Evolutionary conservation across 2,329 filamentous ascomycete species (phyloP).

Genomic region (Botrytis deweyae): DNA sequence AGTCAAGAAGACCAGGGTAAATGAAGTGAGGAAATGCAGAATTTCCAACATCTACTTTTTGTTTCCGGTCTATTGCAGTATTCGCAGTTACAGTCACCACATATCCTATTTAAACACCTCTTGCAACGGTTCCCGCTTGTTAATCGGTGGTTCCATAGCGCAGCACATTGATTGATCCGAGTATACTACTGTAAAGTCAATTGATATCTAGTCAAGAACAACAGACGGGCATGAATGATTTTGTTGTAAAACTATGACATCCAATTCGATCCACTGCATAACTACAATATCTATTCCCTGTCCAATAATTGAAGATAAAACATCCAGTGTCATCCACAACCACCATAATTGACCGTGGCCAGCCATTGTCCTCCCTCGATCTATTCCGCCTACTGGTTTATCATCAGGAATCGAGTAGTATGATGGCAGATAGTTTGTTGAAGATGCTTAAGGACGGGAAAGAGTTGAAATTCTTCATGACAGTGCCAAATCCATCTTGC

Average conservation of each 20-base stretch:
- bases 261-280: accelerated
- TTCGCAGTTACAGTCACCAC: neutral
- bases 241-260: neutral
- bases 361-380: accelerated
- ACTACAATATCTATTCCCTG: neutral
- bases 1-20: neutral
- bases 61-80: too few relatives aligned
- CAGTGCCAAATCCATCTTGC: neutral
- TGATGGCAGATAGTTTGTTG: neutral
- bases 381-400: neutral
- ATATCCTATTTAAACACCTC: accelerated
- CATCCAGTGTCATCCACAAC: too few relatives aligned
- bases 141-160: neutral
- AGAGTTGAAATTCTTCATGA: neutral
- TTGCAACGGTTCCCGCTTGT: neutral
- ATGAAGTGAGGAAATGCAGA: neutral
- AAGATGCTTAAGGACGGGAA: neutral
- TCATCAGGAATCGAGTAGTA: accelerated
- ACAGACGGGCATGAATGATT: neutral
- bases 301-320: too few relatives aligned
- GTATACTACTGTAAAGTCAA: neutral
- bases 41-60: neutral
- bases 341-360: neutral
- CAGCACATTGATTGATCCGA: neutral
- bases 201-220: neutral